A percentile compares a stretch with the other conserved stretches of the same genome.
Evolutionary conservation across 768 basidiomycete genomes (phyloP).

Genomic region (Pulveroboletus sp.): DNA sequence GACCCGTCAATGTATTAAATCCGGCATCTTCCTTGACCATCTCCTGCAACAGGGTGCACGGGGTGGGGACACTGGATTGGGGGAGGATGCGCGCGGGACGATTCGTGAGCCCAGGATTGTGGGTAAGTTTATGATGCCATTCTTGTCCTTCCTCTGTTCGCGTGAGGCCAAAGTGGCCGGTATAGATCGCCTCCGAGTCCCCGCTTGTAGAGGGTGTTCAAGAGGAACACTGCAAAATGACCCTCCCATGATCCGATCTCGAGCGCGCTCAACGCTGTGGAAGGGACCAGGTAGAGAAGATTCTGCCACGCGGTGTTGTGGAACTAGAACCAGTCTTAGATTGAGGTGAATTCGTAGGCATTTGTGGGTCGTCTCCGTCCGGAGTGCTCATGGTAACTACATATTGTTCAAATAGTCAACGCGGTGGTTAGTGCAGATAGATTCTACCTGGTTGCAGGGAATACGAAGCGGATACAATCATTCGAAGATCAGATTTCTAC

Average conservation of each 20-base stretch:
- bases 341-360: constrained; percentile 42
- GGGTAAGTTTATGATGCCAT: constrained; percentile 39
- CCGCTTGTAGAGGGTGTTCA: constrained; percentile 43
- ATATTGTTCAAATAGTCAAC: not conserved
- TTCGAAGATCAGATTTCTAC: too few relatives aligned
- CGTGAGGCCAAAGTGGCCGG: constrained; percentile 59
- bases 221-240: constrained; percentile 54
- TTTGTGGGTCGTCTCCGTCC: constrained; percentile 3
- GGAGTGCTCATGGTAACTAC: constrained; percentile 13
- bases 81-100: constrained; percentile 43
- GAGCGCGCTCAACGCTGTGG: constrained; percentile 42
- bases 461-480: not conserved
- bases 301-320: constrained; percentile 42
- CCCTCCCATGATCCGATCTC: constrained; percentile 65
- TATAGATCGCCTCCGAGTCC: constrained; percentile 46
- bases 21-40: constrained; percentile 35
- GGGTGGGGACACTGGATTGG: constrained; percentile 50
- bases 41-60: constrained; percentile 46
- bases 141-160: constrained; percentile 44
- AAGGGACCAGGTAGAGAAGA: constrained; percentile 37
- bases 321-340: constrained; percentile 55
- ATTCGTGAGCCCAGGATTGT: constrained; percentile 46
- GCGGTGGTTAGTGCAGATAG: not conserved
- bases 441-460: constrained; percentile 1
- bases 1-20: constrained; percentile 61